phyloP scores from a whole-genome alignment of 83 land plant species.

The Larix sibirica region DNA sequence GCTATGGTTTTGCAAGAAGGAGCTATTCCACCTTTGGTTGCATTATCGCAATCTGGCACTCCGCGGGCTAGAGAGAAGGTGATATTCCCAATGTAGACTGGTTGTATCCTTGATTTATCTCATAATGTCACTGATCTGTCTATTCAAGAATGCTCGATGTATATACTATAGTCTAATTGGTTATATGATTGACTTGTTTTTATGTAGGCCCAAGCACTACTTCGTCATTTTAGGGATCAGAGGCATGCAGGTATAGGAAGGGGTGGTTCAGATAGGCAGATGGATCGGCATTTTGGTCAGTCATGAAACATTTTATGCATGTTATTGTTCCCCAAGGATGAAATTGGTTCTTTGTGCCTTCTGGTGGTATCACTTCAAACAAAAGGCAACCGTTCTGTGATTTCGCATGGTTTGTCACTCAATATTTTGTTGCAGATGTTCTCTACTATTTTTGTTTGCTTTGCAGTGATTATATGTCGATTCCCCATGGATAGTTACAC shows the following conservation, averaged over 20 bases:
- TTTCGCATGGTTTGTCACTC: neutral
- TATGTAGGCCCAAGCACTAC: conserved; percentile 64
- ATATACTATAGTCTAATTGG: neutral
- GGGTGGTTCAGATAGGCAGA: conserved; percentile 9
- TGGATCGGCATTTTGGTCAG: conserved; percentile 6
- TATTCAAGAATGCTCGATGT: conserved; percentile 17
- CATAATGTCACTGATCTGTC: conserved; percentile 11
- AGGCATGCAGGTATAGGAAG: conserved; percentile 56
- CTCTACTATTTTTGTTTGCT: conserved; percentile 12
- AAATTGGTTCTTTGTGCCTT: neutral
- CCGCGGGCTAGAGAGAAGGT: conserved; percentile 88
- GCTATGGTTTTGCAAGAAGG: conserved; percentile 82
- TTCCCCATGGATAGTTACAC: conserved; percentile 1
- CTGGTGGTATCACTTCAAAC: conserved; percentile 1
- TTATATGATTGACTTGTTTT: neutral
- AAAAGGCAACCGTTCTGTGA: neutral
- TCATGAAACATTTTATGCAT: neutral
- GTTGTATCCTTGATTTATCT: conserved; percentile 16
- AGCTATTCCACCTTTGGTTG: conserved; percentile 81
- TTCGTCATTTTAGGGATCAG: conserved; percentile 61
- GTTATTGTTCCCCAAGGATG: neutral
- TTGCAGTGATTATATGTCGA: conserved; percentile 1
- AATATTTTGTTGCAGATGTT: conserved; percentile 7
- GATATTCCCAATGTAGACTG: conserved; percentile 14
- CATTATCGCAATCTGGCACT: conserved; percentile 77